Conservation (phyloP, 495 filamentous ascomycete species). For the Penicillium subrubescens region DNA sequence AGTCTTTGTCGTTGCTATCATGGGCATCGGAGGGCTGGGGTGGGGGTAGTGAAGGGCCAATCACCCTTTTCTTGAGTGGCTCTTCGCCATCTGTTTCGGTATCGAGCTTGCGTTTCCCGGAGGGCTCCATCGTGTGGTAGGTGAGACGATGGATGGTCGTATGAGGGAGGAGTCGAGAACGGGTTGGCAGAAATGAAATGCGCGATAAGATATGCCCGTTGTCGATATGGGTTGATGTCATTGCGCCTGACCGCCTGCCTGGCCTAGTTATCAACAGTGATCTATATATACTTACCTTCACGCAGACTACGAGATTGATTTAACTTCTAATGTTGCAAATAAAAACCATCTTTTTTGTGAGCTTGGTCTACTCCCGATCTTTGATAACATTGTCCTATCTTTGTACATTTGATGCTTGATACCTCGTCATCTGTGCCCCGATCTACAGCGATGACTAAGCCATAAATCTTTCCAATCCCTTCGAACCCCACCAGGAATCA, state of each 20-base stretch:
- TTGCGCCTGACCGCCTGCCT: background rate
- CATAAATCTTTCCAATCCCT: background rate
- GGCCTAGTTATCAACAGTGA: background rate
- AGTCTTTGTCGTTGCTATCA: slow-evolving; percentile 22
- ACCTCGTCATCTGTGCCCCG: background rate
- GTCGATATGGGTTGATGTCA: slow-evolving; percentile 2
- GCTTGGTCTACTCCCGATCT: no score
- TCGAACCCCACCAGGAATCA: background rate
- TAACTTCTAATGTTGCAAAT: background rate
- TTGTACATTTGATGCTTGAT: background rate
- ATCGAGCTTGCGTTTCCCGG: slow-evolving; percentile 24
- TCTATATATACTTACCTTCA: background rate
- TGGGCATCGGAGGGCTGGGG: slow-evolving; percentile 18
- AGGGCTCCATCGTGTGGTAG: slow-evolving; percentile 12
- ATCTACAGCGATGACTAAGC: slow-evolving; percentile 12
- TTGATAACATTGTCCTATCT: no score
- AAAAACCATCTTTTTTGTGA: background rate
- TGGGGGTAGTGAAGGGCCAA: slow-evolving; percentile 38
- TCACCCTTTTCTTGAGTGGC: slow-evolving; percentile 31
- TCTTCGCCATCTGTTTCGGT: slow-evolving; percentile 2
- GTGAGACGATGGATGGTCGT: background rate
- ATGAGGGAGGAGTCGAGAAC: background rate
- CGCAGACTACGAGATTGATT: background rate
- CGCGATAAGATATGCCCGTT: background rate
- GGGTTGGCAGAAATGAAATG: background rate